Conservation (phyloP, 106 monocot species). For the Posidonia australis region DNA sequence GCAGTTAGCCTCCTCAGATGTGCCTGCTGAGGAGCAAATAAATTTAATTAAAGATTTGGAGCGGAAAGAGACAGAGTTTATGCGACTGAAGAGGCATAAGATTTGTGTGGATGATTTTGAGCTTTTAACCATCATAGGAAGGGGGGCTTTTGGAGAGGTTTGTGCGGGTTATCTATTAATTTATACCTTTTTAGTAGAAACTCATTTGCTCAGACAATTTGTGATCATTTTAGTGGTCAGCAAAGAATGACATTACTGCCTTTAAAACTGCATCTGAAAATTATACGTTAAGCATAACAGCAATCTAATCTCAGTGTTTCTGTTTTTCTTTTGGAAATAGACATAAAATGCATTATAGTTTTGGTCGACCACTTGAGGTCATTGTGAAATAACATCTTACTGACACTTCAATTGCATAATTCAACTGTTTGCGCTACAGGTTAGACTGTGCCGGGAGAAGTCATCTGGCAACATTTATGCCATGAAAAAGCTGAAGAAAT, state of each 20-base stretch:
- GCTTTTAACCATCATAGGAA: slow-evolving; percentile 82
- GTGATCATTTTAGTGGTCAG: neutral
- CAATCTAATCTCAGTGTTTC: no score
- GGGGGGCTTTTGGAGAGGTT: slow-evolving; percentile 98
- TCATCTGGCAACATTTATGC: slow-evolving; percentile 68
- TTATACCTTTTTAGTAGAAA: neutral
- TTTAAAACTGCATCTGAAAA: neutral
- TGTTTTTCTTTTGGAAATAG: no score
- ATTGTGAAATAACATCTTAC: neutral
- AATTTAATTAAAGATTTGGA: slow-evolving; percentile 89
- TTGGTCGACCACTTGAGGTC: no score
- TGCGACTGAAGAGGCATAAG: slow-evolving; percentile 95
- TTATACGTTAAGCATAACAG: no score
- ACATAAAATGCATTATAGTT: no score
- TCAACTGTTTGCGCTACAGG: slow-evolving; percentile 19
- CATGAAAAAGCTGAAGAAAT: slow-evolving; percentile 83
- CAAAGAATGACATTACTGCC: neutral
- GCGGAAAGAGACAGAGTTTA: slow-evolving; percentile 93
- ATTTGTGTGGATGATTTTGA: slow-evolving; percentile 98
- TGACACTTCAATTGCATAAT: neutral
- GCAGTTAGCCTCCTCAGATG: slow-evolving; percentile 70
- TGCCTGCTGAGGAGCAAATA: slow-evolving; percentile 80
- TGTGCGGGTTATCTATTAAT: slow-evolving; percentile 2
- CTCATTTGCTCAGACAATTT: no score
- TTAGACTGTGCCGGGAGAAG: slow-evolving; percentile 62